Conservation (phyloP, 306 rosid genomes). For the Vachellia collinsii region DNA sequence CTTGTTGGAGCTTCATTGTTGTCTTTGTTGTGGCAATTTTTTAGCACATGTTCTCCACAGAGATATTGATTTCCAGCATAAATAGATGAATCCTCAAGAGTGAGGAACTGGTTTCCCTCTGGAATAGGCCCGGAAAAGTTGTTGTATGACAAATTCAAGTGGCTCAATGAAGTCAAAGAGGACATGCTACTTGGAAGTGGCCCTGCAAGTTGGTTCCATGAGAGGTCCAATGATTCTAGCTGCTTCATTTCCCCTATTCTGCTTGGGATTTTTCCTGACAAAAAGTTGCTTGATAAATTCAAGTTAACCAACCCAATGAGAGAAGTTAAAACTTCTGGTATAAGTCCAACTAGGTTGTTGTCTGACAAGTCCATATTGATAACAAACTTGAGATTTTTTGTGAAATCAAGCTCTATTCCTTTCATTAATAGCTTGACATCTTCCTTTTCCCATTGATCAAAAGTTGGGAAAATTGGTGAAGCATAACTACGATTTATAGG, state of each 20-base stretch:
- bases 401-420: conserved; percentile 10
- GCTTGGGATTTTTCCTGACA: conserved; percentile 16
- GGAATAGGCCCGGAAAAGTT: conserved; percentile 32
- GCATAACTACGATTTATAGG: no score
- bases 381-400: background rate
- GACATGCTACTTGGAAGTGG: conserved; percentile 32
- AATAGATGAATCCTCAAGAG: background rate
- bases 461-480: no score
- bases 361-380: background rate
- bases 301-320: background rate
- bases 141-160: conserved; percentile 35
- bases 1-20: background rate
- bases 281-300: conserved; percentile 22
- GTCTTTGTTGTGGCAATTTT: background rate
- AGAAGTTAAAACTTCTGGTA: background rate
- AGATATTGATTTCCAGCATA: background rate
- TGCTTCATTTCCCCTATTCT: background rate
- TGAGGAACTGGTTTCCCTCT: conserved; percentile 22
- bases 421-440: background rate
- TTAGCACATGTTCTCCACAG: background rate
- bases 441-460: background rate
- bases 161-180: conserved; percentile 23
- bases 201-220: conserved; percentile 29
- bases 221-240: conserved; percentile 23
- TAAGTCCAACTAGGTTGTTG: background rate